Percentiles rank a stretch among this genome's conserved stretches.
Conservation (phyloP, 2,329 filamentous ascomycete species). For the Diaporthe citriasiana region DNA sequence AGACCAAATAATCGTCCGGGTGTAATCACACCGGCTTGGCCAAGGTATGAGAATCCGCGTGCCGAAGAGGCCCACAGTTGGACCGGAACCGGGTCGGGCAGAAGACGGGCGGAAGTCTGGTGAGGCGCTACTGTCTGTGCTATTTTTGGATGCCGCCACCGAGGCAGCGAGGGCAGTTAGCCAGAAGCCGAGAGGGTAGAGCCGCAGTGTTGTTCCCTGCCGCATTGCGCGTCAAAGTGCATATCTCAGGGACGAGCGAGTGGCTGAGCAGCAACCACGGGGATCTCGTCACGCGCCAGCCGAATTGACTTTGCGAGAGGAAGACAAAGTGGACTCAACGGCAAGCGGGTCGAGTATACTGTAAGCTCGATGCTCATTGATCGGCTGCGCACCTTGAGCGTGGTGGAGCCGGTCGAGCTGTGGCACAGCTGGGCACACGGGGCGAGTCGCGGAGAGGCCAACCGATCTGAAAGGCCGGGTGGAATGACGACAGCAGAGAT, state of each 20-base stretch:
- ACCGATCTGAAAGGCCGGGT: slow-evolving; percentile 14
- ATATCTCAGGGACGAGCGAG: slow-evolving; percentile 1
- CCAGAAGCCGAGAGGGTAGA: slow-evolving; percentile 18
- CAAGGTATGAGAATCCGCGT: slow-evolving; percentile 17
- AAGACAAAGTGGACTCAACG: neutral
- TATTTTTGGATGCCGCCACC: slow-evolving; percentile 28
- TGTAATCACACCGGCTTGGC: slow-evolving; percentile 27
- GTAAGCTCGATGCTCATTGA: too few relatives aligned
- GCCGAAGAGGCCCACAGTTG: slow-evolving; percentile 9
- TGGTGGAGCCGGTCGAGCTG: neutral
- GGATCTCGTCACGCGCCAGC: slow-evolving; percentile 22
- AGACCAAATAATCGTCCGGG: neutral
- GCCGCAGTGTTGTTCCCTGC: slow-evolving; percentile 13
- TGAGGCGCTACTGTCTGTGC: slow-evolving; percentile 45
- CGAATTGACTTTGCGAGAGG: slow-evolving; percentile 19
- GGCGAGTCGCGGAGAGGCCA: slow-evolving; percentile 28
- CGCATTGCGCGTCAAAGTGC: slow-evolving; percentile 9
- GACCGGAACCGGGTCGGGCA: slow-evolving; percentile 27
- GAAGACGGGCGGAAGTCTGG: slow-evolving; percentile 8
- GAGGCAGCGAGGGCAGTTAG: neutral
- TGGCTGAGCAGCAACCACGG: slow-evolving; percentile 33
- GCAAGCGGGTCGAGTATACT: neutral
- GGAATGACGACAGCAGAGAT: slow-evolving; percentile 28
- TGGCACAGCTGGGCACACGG: too few relatives aligned
- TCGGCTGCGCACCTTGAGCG: neutral